Evolutionary conservation across 2,329 filamentous ascomycete species (phyloP).

Genomic region (Endothia cerciana): DNA sequence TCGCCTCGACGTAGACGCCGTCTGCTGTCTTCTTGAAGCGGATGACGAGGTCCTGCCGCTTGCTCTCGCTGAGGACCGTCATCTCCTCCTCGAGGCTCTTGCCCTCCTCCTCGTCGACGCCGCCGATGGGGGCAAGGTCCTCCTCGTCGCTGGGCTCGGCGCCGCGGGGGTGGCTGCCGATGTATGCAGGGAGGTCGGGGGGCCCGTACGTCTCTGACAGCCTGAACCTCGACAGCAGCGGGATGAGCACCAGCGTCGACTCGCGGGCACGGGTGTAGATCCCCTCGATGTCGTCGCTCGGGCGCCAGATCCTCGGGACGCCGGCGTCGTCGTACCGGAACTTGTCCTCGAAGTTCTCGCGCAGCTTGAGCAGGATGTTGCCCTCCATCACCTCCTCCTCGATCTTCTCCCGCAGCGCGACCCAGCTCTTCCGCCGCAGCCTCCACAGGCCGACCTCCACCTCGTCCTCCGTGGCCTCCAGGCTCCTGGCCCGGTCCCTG

Average conservation of each 20-base stretch:
- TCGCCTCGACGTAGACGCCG: conserved; percentile 96
- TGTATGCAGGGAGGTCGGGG: conserved; percentile 83
- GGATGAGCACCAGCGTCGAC: conserved; percentile 88
- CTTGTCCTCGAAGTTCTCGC: conserved; percentile 99
- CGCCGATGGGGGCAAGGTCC: conserved; percentile 85
- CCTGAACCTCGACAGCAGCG: conserved; percentile 83
- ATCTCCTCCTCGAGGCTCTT: conserved; percentile 96
- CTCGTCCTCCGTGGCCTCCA: conserved; percentile 89
- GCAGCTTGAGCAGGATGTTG: conserved; percentile 90
- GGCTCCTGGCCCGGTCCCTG: conserved; percentile 85
- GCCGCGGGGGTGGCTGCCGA: conserved; percentile 76
- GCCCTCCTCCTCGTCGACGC: conserved; percentile 91
- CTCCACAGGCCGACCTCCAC: conserved; percentile 93
- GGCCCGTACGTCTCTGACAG: conserved; percentile 73
- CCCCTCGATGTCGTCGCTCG: conserved; percentile 95
- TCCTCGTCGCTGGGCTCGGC: conserved; percentile 86
- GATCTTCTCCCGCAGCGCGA: conserved; percentile 83
- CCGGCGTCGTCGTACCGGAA: conserved; percentile 97
- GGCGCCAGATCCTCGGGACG: conserved; percentile 94
- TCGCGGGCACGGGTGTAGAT: conserved; percentile 91
- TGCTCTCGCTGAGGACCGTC: conserved; percentile 87
- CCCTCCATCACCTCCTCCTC: conserved; percentile 99
- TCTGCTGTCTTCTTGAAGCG: conserved; percentile 99
- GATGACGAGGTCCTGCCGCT: conserved; percentile 87
- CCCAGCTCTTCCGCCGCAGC: conserved; percentile 91